These are phyloP conservation scores for Cercospora janseana DNA, from an alignment of 2,329 filamentous ascomycete species.

Conservation along the genomic window DNA sequence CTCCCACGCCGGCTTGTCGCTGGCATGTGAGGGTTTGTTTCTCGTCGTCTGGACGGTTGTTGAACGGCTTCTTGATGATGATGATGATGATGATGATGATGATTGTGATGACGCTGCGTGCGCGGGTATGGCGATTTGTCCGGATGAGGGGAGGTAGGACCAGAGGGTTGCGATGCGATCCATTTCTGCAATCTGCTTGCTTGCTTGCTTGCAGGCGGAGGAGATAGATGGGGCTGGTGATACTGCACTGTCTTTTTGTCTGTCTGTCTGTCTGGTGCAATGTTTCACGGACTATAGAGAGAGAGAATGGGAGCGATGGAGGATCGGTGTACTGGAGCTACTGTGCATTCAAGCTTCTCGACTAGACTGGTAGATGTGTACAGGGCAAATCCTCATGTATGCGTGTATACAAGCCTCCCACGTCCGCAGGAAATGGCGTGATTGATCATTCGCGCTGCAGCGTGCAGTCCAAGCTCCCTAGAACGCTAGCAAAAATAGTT, in stretches of 20 bases:
- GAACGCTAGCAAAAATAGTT: neutral
- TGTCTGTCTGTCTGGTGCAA: too few relatives aligned
- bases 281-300: too few relatives aligned
- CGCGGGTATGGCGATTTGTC: constrained; percentile 6
- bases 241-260: too few relatives aligned
- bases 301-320: too few relatives aligned
- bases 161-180: constrained; percentile 9
- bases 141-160: constrained; percentile 8
- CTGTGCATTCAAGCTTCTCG: too few relatives aligned
- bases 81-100: neutral
- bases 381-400: neutral
- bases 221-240: too few relatives aligned
- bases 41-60: too few relatives aligned
- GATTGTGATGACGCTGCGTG: neutral
- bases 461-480: neutral
- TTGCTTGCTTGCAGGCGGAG: too few relatives aligned
- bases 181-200: neutral
- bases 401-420: neutral
- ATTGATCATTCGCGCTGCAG: constrained; percentile 2
- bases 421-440: neutral
- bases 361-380: too few relatives aligned
- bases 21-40: too few relatives aligned
- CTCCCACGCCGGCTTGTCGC: too few relatives aligned
- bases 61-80: neutral
- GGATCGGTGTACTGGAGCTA: too few relatives aligned